These are phyloP conservation scores for Phialemonium atrogriseum DNA, from an alignment of 2,329 filamentous ascomycete species.

Conservation along the genomic window DNA sequence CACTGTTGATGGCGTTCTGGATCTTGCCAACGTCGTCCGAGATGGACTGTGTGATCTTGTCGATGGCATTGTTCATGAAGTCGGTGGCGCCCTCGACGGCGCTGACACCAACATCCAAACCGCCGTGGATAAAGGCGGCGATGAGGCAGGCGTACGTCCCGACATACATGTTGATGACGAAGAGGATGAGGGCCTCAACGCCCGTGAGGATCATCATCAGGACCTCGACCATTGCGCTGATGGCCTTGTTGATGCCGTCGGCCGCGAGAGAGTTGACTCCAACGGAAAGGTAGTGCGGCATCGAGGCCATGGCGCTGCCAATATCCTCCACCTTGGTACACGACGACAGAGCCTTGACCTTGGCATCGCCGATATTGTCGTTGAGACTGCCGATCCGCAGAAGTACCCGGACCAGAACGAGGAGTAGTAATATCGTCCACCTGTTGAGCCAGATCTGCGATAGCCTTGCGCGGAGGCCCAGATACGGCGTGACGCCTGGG, in stretches of 20 bases:
- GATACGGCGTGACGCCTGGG: constrained; percentile 76
- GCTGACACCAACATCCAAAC: constrained; percentile 56
- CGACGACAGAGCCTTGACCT: constrained; percentile 73
- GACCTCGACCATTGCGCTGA: constrained; percentile 72
- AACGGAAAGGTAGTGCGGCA: constrained; percentile 88
- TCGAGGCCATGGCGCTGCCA: constrained; percentile 92
- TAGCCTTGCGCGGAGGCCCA: constrained; percentile 78
- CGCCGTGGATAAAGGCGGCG: constrained; percentile 72
- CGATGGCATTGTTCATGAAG: constrained; percentile 43
- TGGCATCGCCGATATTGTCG: constrained; percentile 66
- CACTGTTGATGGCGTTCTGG: constrained; percentile 44
- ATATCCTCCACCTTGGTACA: constrained; percentile 89
- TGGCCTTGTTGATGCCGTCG: constrained; percentile 68
- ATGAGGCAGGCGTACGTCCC: constrained; percentile 87
- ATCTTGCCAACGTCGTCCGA: constrained; percentile 34
- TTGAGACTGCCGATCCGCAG: constrained; percentile 67
- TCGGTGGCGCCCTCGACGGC: constrained; percentile 32
- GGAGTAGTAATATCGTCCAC: constrained; percentile 84
- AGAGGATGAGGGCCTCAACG: constrained; percentile 81
- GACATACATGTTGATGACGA: constrained; percentile 86
- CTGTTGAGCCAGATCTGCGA: constrained; percentile 97
- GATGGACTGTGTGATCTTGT: constrained; percentile 45
- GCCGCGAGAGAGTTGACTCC: constrained; percentile 85
- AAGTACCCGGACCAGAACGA: constrained; percentile 75
- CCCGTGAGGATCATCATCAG: constrained; percentile 72